Percentiles rank a stretch among this genome's conserved stretches.
Conservation (phyloP, 345 rosid species). For the Sisymbrium altissimum region DNA sequence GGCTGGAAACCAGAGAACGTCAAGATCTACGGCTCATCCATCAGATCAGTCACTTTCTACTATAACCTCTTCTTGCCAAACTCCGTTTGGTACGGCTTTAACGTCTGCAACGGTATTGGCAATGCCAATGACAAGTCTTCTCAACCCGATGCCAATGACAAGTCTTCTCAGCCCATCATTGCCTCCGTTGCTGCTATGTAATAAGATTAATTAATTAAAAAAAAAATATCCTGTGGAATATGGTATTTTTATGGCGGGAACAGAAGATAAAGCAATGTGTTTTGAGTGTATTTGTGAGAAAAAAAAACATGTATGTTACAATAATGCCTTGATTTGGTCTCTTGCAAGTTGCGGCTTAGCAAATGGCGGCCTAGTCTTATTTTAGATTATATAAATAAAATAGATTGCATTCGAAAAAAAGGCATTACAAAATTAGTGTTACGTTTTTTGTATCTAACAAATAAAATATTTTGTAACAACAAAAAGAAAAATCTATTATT, state of each 20-base stretch:
- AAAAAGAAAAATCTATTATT: too few species aligned
- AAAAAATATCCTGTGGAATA: neutral
- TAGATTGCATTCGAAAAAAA: too few species aligned
- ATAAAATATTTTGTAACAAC: too few species aligned
- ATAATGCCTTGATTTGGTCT: neutral
- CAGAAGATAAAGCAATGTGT: neutral
- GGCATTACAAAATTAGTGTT: too few species aligned
- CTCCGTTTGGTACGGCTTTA: slow-evolving; percentile 59
- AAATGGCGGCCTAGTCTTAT: neutral
- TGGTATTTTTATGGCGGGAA: neutral
- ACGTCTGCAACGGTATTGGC: slow-evolving; percentile 33
- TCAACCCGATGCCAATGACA: neutral
- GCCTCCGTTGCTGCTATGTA: slow-evolving; percentile 24
- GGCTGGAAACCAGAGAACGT: slow-evolving; percentile 69
- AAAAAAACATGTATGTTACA: neutral
- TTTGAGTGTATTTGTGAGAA: slow-evolving; percentile 12
- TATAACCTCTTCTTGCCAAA: slow-evolving; percentile 49
- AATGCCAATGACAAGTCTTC: slow-evolving; percentile 12
- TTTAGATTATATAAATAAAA: too few species aligned
- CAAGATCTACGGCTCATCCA: slow-evolving; percentile 45
- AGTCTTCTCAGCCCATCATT: neutral
- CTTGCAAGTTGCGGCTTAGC: neutral
- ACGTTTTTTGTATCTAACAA: too few species aligned
- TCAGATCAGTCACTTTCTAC: slow-evolving; percentile 43
- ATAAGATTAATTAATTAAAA: slow-evolving; percentile 1